Percentiles rank a stretch among this genome's conserved stretches.
Conservation (phyloP, 1,284 basidiomycete genomes). For the Pyrrhoderma lamaoense region DNA sequence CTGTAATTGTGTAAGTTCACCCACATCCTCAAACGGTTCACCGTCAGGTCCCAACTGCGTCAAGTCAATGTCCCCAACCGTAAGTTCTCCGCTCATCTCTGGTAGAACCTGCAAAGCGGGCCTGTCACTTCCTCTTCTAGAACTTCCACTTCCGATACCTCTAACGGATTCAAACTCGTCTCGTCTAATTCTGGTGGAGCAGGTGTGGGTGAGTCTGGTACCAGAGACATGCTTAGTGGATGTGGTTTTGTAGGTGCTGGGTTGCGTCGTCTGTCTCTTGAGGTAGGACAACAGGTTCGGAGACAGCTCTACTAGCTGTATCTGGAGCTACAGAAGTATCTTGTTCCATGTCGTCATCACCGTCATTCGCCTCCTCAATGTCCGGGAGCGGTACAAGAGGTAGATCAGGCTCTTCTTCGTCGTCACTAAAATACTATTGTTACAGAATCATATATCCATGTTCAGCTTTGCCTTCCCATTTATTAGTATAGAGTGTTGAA, state of each 20-base stretch:
- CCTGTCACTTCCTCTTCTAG: not conserved
- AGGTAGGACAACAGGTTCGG: constrained; percentile 27
- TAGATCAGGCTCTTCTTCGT: constrained; percentile 64
- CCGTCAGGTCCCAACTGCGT: constrained; percentile 57
- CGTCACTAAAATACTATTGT: constrained; percentile 69
- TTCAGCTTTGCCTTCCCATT: no score
- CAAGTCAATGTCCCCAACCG: constrained; percentile 44
- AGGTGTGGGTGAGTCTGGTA: constrained; percentile 29
- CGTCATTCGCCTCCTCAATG: constrained; percentile 52
- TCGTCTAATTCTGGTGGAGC: constrained; percentile 33
- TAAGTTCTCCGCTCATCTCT: constrained; percentile 24
- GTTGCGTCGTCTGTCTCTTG: constrained; percentile 37
- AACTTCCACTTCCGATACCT: not conserved
- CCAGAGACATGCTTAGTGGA: constrained; percentile 38
- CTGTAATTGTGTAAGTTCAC: constrained; percentile 50
- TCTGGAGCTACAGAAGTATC: constrained; percentile 41
- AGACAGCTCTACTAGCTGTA: constrained; percentile 30
- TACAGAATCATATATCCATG: not conserved
- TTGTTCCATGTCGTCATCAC: constrained; percentile 50
- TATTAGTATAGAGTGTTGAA: not conserved
- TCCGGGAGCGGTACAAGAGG: constrained; percentile 71
- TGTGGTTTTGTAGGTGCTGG: constrained; percentile 56
- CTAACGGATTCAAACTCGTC: constrained; percentile 1
- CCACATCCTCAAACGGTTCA: constrained; percentile 44
- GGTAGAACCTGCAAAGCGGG: constrained; percentile 14